phyloP scores from a whole-genome alignment of 139 green algal species.

The Pleodorina starrii region DNA sequence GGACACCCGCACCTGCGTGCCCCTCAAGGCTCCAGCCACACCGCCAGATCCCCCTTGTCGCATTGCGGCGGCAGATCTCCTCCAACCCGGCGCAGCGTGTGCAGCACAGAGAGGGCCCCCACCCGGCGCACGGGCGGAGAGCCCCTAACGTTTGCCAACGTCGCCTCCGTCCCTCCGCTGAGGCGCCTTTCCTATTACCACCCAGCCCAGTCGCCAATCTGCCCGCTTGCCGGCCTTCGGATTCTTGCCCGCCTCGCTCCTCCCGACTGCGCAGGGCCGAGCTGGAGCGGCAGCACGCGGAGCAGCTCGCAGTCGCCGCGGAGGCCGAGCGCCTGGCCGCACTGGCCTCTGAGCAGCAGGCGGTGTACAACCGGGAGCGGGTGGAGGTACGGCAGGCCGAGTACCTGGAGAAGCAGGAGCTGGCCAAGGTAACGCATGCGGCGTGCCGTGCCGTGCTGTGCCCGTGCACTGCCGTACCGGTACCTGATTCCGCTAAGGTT shows the following conservation, averaged over 20 bases:
- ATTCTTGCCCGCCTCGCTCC: not conserved
- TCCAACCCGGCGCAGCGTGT: too few species aligned
- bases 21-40: too few species aligned
- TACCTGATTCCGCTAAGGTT: not conserved
- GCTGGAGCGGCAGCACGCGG: constrained; percentile 34
- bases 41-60: too few species aligned
- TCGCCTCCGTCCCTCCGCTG: too few species aligned
- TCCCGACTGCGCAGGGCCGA: constrained; percentile 3
- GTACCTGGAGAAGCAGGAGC: not conserved
- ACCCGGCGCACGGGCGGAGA: too few species aligned
- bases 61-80: too few species aligned
- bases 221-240: too few species aligned
- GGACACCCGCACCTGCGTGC: too few species aligned
- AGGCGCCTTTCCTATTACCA: too few species aligned
- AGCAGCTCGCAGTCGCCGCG: not conserved
- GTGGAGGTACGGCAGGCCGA: constrained; percentile 49
- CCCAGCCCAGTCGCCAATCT: too few species aligned
- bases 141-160: too few species aligned
- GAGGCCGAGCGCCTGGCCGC: constrained; percentile 34
- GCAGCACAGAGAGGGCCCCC: too few species aligned
- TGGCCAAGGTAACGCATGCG: constrained; percentile 17
- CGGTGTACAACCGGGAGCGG: constrained; percentile 41
- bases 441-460: not conserved
- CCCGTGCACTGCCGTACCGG: not conserved
- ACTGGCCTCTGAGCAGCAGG: not conserved